Percentiles rank a stretch among this genome's conserved stretches.
Conservation (phyloP, 2,329 filamentous ascomycete genomes). For the Ophiostoma quercus region DNA sequence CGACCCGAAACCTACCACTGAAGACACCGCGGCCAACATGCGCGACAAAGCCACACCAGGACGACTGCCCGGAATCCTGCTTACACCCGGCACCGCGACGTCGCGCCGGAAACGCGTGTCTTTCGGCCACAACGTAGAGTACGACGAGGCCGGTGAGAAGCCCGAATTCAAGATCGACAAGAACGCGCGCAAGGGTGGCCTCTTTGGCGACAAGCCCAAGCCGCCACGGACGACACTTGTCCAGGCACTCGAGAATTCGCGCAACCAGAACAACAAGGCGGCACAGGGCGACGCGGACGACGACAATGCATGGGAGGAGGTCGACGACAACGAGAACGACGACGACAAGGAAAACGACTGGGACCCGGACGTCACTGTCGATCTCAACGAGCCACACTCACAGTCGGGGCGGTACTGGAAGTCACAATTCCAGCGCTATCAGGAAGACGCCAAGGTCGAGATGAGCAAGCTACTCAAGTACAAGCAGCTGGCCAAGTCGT, state of each 20-base stretch:
- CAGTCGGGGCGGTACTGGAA: slow-evolving; percentile 78
- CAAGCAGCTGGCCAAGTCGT: slow-evolving; percentile 73
- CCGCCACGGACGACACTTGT: slow-evolving; percentile 40
- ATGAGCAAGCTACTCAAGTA: slow-evolving; percentile 74
- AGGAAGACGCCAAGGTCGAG: slow-evolving; percentile 64
- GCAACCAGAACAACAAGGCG: slow-evolving; percentile 29
- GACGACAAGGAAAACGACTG: slow-evolving; percentile 14
- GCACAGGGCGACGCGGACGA: slow-evolving; percentile 22
- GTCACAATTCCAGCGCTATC: slow-evolving; percentile 67
- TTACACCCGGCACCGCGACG: slow-evolving; percentile 59
- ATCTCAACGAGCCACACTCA: slow-evolving; percentile 68
- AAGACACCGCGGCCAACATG: slow-evolving; percentile 26
- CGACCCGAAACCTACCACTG: slow-evolving; percentile 29
- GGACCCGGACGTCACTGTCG: slow-evolving; percentile 60
- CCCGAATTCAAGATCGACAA: slow-evolving; percentile 30
- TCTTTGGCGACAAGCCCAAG: slow-evolving; percentile 23
- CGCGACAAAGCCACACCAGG: slow-evolving; percentile 21
- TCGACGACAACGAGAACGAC: slow-evolving; percentile 38
- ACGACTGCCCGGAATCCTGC: slow-evolving; percentile 51
- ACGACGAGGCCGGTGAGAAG: slow-evolving; percentile 37
- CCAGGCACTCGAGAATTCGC: slow-evolving; percentile 43
- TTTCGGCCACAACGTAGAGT: slow-evolving; percentile 53
- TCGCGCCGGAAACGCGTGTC: slow-evolving; percentile 60
- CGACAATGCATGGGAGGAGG: slow-evolving; percentile 52
- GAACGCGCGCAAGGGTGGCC: slow-evolving; percentile 26